Evolutionary conservation across 2,329 filamentous ascomycete genomes (phyloP).

Genomic region (Trichoderma guizhouense): DNA sequence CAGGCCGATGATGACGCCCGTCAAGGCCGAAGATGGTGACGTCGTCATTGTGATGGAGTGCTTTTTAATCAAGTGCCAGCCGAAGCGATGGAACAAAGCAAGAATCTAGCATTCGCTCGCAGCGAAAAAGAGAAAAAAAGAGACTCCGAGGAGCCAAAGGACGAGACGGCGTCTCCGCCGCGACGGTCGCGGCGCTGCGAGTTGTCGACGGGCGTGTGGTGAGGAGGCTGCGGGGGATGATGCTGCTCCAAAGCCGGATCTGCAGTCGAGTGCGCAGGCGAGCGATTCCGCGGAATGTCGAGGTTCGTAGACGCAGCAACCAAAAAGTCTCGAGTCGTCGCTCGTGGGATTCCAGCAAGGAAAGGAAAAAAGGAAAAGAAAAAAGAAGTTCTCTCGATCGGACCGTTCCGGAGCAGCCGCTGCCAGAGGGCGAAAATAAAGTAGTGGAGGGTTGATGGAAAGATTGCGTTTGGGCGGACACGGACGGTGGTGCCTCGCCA

Average conservation of each 20-base stretch:
- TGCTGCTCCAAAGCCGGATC: slow-evolving; percentile 2
- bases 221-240: slow-evolving; percentile 9
- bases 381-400: not conserved
- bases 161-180: slow-evolving; percentile 19
- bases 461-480: slow-evolving; percentile 4
- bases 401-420: slow-evolving; percentile 14
- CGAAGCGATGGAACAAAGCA: not conserved
- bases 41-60: slow-evolving; percentile 29
- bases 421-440: slow-evolving; percentile 11
- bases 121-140: slow-evolving; percentile 1
- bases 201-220: not conserved
- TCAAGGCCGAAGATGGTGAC: slow-evolving; percentile 48
- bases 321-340: not conserved
- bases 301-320: not conserved
- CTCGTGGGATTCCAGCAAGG: not conserved
- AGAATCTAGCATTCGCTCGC: slow-evolving; percentile 10
- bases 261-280: not conserved
- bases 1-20: slow-evolving; percentile 89
- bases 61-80: not conserved
- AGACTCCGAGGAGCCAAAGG: slow-evolving; percentile 10
- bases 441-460: not conserved
- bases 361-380: not conserved
- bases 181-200: slow-evolving; percentile 15
- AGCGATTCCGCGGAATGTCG: not conserved
- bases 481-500: slow-evolving; percentile 1